Evolutionary conservation across 352 stramenopile species (phyloP).

Genomic region (Thalassiosira oceanica): DNA sequence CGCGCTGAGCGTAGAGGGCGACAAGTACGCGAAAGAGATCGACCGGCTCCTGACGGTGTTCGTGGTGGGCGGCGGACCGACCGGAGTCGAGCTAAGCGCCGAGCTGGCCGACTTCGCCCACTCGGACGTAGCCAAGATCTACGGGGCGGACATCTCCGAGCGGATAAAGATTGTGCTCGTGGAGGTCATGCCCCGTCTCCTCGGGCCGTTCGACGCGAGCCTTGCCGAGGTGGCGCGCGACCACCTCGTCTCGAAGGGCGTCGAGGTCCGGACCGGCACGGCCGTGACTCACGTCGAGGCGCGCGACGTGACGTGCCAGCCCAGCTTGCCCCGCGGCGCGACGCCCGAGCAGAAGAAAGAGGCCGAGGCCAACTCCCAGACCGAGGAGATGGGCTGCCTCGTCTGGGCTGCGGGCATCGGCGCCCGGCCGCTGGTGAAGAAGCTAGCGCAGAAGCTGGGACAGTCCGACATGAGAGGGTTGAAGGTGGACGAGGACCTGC

Average conservation of each 20-base stretch:
- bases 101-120: conserved; percentile 84
- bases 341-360: conserved; percentile 53
- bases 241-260: conserved; percentile 52
- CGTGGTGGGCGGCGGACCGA: conserved; percentile 74
- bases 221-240: conserved; percentile 50
- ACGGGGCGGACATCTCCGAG: conserved; percentile 41
- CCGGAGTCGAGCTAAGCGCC: conserved; percentile 80
- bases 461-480: conserved; percentile 55
- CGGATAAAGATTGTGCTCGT: conserved; percentile 67
- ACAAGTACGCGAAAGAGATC: conserved; percentile 40
- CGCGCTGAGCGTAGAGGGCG: conserved; percentile 25
- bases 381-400: conserved; percentile 67
- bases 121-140: conserved; percentile 62
- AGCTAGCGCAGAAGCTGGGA: conserved; percentile 58
- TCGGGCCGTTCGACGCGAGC: conserved; percentile 75
- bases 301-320: no score
- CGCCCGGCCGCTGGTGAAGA: conserved; percentile 72
- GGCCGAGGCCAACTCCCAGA: conserved; percentile 52
- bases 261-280: conserved; percentile 73
- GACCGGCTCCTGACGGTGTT: conserved; percentile 93
- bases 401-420: conserved; percentile 76
- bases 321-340: conserved; percentile 46
- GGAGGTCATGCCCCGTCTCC: conserved; percentile 61
- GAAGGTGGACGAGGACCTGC: conserved; percentile 71
- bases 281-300: conserved; percentile 55